A percentile compares a stretch with the other conserved stretches of the same genome.
Conservation (phyloP, 768 basidiomycete genomes). For the Russula earlei region DNA sequence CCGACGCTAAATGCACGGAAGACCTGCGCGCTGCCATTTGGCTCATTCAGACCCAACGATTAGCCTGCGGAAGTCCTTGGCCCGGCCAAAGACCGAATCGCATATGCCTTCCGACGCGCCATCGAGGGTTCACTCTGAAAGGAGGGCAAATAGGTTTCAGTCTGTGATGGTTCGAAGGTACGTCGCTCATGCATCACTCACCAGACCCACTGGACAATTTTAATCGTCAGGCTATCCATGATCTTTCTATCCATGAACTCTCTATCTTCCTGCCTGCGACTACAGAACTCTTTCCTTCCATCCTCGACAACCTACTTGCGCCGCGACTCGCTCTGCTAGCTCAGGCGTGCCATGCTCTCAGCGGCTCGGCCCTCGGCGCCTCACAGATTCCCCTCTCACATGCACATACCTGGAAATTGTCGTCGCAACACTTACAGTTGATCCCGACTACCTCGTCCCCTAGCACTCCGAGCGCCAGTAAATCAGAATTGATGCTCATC, state of each 20-base stretch:
- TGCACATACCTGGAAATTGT: conserved; percentile 42
- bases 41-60: conserved; percentile 61
- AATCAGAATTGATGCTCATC: conserved; percentile 43
- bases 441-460: conserved; percentile 30
- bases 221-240: conserved; percentile 56
- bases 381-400: conserved; percentile 38
- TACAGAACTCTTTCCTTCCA: conserved; percentile 45
- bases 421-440: conserved; percentile 38
- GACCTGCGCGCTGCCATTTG: conserved; percentile 67
- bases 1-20: conserved; percentile 84
- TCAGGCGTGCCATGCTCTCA: conserved; percentile 68
- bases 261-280: conserved; percentile 63
- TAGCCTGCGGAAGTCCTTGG: conserved; percentile 52
- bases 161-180: conserved; percentile 71
- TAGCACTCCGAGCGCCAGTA: conserved; percentile 15
- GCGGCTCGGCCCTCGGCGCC: conserved; percentile 53
- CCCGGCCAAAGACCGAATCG: conserved; percentile 58
- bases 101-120: conserved; percentile 62
- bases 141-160: conserved; percentile 82
- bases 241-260: conserved; percentile 55
- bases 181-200: not conserved
- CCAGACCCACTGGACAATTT: not conserved
- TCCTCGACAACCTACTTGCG: conserved; percentile 55
- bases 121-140: conserved; percentile 80
- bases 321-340: conserved; percentile 54